These are phyloP conservation scores for Rhodotorula graminis DNA, from an alignment of 768 basidiomycete genomes.

Conservation along the genomic window DNA sequence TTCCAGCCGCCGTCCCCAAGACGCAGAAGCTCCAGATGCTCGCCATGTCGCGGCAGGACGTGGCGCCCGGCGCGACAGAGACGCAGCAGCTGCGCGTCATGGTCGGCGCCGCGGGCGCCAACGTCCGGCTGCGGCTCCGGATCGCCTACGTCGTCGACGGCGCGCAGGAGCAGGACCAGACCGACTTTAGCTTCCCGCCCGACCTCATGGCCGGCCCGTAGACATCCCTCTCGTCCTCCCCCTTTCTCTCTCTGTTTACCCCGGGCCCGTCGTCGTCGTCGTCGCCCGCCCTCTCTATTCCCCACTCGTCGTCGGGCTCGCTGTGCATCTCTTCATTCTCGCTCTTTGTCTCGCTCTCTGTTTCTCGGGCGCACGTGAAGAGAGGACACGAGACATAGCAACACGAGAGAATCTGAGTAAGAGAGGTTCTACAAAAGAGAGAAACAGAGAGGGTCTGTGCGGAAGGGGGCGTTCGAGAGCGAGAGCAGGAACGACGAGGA, in stretches of 20 bases:
- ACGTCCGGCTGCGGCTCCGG: constrained; percentile 75
- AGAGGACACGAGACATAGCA: background rate
- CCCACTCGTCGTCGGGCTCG: background rate
- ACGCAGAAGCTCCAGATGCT: constrained; percentile 96
- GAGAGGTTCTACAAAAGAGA: no score
- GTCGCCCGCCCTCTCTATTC: background rate
- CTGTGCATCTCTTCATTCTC: background rate
- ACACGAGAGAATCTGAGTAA: no score
- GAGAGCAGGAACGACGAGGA: no score
- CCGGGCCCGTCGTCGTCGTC: background rate
- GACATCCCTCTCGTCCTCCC: background rate
- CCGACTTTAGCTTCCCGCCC: constrained; percentile 64
- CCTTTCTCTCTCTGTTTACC: background rate
- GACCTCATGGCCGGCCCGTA: constrained; percentile 30
- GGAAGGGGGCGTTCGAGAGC: background rate
- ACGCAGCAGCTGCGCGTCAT: constrained; percentile 93
- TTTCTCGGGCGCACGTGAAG: no score
- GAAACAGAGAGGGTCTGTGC: background rate
- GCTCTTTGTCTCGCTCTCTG: no score
- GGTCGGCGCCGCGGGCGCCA: constrained; percentile 57
- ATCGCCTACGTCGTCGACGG: constrained; percentile 71
- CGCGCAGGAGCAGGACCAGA: constrained; percentile 76
- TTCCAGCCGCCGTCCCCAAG: constrained; percentile 98
- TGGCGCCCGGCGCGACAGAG: constrained; percentile 72
- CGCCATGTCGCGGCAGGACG: constrained; percentile 82